Evolutionary conservation across 371 early-diverging fungal genomes (phyloP).

Genomic region (Lichtheimia ramosa): DNA sequence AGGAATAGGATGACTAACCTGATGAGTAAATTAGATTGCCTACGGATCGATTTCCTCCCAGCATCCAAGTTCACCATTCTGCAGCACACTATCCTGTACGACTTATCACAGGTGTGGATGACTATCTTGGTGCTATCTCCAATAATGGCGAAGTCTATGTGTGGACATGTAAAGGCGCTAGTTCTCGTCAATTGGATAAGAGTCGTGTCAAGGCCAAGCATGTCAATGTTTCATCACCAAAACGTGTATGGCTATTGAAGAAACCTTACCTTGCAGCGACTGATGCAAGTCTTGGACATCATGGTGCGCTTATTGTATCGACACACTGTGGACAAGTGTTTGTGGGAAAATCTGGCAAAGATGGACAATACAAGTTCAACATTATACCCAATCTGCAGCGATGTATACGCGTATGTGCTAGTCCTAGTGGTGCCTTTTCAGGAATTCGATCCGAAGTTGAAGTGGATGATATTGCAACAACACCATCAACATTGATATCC

Average conservation of each 20-base stretch:
- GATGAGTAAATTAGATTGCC: conserved; percentile 28
- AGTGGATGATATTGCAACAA: conserved; percentile 1
- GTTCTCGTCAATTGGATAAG: background rate
- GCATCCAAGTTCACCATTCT: conserved; percentile 32
- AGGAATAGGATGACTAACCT: background rate
- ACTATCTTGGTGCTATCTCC: conserved; percentile 52
- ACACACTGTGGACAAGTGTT: conserved; percentile 55
- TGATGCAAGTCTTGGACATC: conserved; percentile 52
- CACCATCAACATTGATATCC: conserved; percentile 22
- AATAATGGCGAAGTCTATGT: conserved; percentile 53
- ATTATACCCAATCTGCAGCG: conserved; percentile 52
- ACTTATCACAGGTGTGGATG: conserved; percentile 43
- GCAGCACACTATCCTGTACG: conserved; percentile 19
- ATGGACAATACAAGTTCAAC: conserved; percentile 27
- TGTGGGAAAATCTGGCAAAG: conserved; percentile 33
- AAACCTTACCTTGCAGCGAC: conserved; percentile 37
- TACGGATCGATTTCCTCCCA: conserved; percentile 40
- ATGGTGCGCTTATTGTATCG: conserved; percentile 50
- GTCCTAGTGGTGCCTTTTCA: conserved; percentile 61
- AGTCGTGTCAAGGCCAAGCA: conserved; percentile 4
- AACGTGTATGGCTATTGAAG: conserved; percentile 46
- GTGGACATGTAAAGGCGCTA: conserved; percentile 32
- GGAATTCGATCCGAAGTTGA: conserved; percentile 53
- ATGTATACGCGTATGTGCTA: conserved; percentile 53
- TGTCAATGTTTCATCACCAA: conserved; percentile 19